Conservation (phyloP, 148 eudicot species). For the Chenopodium berlandieri region DNA sequence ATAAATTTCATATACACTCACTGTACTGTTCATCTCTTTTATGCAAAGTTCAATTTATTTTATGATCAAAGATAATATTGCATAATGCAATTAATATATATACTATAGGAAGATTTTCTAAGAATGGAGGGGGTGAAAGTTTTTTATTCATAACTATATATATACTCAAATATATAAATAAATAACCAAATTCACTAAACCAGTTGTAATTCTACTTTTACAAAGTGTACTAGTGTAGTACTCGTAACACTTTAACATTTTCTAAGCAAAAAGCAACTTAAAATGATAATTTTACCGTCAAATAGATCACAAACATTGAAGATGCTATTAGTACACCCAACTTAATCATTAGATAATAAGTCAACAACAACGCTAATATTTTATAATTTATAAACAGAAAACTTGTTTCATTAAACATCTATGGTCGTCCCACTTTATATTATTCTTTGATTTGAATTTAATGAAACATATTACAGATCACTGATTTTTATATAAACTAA, state of each 20-base stretch:
- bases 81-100: too few relatives aligned
- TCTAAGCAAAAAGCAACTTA: background rate
- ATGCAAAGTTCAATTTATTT: too few relatives aligned
- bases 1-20: too few relatives aligned
- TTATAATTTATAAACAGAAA: background rate
- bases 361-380: background rate
- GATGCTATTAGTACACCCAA: background rate
- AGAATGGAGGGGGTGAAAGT: too few relatives aligned
- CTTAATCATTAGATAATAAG: background rate
- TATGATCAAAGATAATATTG: too few relatives aligned
- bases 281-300: background rate
- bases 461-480: background rate
- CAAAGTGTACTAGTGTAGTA: too few relatives aligned
- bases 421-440: background rate
- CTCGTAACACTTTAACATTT: background rate
- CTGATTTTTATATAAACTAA: background rate
- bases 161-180: too few relatives aligned
- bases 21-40: too few relatives aligned
- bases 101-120: too few relatives aligned
- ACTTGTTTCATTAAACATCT: background rate
- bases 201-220: too few relatives aligned
- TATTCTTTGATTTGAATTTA: background rate
- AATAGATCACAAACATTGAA: background rate
- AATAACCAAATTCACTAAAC: too few relatives aligned
- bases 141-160: too few relatives aligned